Evolutionary conservation across 768 basidiomycete genomes (phyloP).

Genomic region (Collybia sp.): DNA sequence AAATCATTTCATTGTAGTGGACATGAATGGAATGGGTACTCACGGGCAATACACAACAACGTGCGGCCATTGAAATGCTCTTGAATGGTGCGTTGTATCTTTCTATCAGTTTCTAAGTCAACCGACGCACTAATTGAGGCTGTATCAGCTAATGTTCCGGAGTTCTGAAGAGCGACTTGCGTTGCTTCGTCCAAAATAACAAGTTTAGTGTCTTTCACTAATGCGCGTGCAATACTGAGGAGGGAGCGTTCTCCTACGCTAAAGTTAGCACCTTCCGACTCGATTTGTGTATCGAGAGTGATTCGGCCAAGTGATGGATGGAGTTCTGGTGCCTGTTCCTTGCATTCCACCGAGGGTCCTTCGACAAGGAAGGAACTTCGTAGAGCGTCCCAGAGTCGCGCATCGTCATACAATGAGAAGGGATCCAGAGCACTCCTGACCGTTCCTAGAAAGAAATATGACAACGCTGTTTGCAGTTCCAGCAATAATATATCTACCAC

Average conservation of each 20-base stretch:
- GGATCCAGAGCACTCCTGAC: conserved; percentile 56
- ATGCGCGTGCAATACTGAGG: conserved; percentile 73
- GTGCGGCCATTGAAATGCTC: conserved; percentile 70
- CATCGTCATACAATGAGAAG: conserved; percentile 60
- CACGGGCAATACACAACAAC: conserved; percentile 73
- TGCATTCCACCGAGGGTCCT: too few species aligned
- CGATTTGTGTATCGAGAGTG: conserved; percentile 71
- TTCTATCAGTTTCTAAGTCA: conserved; percentile 74
- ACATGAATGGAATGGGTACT: conserved; percentile 19
- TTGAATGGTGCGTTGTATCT: conserved; percentile 79
- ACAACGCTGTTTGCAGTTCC: conserved; percentile 24
- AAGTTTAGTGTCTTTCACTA: conserved; percentile 72
- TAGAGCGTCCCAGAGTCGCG: conserved; percentile 69
- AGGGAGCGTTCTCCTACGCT: conserved; percentile 70
- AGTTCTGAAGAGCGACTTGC: conserved; percentile 14
- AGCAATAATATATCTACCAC: conserved; percentile 28
- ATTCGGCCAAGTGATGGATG: conserved; percentile 48
- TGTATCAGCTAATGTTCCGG: neutral
- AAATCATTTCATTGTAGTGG: conserved; percentile 10
- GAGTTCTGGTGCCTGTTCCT: conserved; percentile 34
- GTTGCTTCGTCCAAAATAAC: conserved; percentile 82
- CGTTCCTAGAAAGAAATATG: conserved; percentile 41
- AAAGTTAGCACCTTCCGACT: conserved; percentile 72
- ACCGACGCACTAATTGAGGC: conserved; percentile 48
- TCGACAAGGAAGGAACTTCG: conserved; percentile 45